Percentiles rank a stretch among this genome's conserved stretches.
These are phyloP conservation scores for Boletus edulis DNA, from an alignment of 768 basidiomycete species.

Conservation along the genomic window DNA sequence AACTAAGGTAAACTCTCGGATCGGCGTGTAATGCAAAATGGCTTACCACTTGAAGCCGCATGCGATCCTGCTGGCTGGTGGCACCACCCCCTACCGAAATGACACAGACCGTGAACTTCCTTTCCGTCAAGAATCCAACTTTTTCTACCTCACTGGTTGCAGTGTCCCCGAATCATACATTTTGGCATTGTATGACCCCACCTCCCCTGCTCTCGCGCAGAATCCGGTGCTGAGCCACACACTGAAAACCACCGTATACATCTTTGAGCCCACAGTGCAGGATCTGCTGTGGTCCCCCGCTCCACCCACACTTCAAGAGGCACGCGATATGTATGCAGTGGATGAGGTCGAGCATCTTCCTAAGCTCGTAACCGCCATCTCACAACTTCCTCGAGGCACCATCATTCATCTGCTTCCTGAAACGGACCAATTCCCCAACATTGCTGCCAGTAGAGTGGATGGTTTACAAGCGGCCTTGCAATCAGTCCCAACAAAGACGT, in stretches of 20 bases:
- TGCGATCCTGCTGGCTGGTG: slow-evolving; percentile 66
- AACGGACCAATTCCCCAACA: slow-evolving; percentile 22
- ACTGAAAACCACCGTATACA: slow-evolving; percentile 63
- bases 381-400: slow-evolving; percentile 47
- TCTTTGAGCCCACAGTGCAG: slow-evolving; percentile 68
- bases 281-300: slow-evolving; percentile 90
- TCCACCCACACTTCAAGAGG: slow-evolving; percentile 65
- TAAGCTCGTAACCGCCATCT: slow-evolving; percentile 45
- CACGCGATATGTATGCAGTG: slow-evolving; percentile 53
- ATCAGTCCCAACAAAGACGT: slow-evolving; percentile 2
- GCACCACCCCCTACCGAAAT: slow-evolving; percentile 59
- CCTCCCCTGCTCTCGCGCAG: not conserved
- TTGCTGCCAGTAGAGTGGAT: not conserved
- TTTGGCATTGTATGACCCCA: slow-evolving; percentile 55
- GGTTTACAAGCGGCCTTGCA: slow-evolving; percentile 9
- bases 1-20: slow-evolving; percentile 43
- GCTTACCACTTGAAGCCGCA: slow-evolving; percentile 49
- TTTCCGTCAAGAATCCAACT: slow-evolving; percentile 82
- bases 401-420: slow-evolving; percentile 65
- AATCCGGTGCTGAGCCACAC: slow-evolving; percentile 37
- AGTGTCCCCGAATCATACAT: slow-evolving; percentile 68
- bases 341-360: slow-evolving; percentile 54
- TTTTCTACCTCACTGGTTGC: slow-evolving; percentile 85
- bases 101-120: slow-evolving; percentile 83
- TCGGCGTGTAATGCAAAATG: not conserved